A percentile compares a stretch with the other conserved stretches of the same genome.
These are phyloP conservation scores for Comarum palustre DNA, from an alignment of 306 rosid species.

Conservation along the genomic window DNA sequence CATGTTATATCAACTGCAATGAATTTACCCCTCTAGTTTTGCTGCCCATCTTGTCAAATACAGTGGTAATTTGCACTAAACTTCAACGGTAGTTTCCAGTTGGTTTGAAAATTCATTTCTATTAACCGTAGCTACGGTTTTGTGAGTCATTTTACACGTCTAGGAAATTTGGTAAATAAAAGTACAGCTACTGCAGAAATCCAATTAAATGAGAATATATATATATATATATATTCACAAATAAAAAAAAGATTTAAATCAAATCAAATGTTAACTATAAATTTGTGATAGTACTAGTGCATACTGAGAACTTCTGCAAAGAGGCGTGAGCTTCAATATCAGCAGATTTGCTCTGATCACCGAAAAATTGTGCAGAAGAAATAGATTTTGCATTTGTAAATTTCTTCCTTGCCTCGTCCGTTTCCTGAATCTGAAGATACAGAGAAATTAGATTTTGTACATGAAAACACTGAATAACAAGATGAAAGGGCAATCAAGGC, in stretches of 20 bases:
- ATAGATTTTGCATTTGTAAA: constrained; percentile 91
- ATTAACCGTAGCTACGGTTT: background rate
- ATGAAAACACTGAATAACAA: background rate
- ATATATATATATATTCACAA: background rate
- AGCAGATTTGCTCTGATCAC: constrained; percentile 64
- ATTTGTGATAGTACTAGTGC: constrained; percentile 19
- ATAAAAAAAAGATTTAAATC: background rate
- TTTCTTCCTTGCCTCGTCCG: constrained; percentile 89
- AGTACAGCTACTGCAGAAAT: background rate
- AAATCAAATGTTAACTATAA: background rate
- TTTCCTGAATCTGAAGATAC: constrained; percentile 53
- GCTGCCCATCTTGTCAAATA: background rate
- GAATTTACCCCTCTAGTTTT: background rate
- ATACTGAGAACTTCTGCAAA: constrained; percentile 80
- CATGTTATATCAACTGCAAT: constrained; percentile 8
- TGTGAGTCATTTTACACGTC: background rate
- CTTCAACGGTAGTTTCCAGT: background rate
- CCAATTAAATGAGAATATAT: background rate
- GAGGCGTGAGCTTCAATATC: constrained; percentile 62
- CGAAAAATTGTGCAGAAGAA: constrained; percentile 88
- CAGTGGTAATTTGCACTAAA: background rate
- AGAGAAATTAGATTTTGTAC: background rate
- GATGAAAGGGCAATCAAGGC: background rate
- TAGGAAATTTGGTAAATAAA: background rate
- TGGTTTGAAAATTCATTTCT: background rate